Base-by-base conservation (phyloP, 805 yeast genomes). In the Starmerella lactis-condensi region DNA sequence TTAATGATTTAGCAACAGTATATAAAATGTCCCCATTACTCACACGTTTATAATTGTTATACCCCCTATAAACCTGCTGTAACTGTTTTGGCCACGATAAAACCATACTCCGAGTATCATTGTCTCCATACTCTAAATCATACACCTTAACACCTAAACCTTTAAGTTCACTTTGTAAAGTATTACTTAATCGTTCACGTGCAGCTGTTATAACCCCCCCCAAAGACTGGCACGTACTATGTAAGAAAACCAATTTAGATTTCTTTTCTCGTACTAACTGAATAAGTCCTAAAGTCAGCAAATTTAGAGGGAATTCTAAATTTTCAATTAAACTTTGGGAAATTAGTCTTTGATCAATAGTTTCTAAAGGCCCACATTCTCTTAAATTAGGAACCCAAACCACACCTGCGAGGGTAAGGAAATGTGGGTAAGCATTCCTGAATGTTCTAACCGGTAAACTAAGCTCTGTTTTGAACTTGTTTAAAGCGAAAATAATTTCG, bases 281-380 rank as follows among this genome's bases (percentile, higher is more conserved):
- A 14, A 75, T 45, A 29, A 74, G 56, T 0, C 78, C 78, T 24
- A 61, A 61, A 3, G 66, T 56, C 21, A 74, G 52, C 17, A 75
- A 48, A 28, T 61, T 62, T 28, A 69, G 44, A 20, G 73, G 69
- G 6, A 65, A 51, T 19, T 62, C 43, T 2, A 68, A 40, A 31
- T 69, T 58, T 11, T 64, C 59, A 37, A 58, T 54, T 17, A 72
- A 37, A 15, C 58, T 53, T 3, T 56, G 57, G 12, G 48, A 46
- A 78, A 78, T 69, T n/a, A 65, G 58, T 9, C 56, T 52, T 10
- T 60, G 47, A 8, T 64, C 44, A n/a, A 69, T 52, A 28, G 65
- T 58, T 41, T 74, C 79, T 14, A 72, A 56, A 1, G 79, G 78
- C 0, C 81, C 82, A 3, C 78, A 76, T 51, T 67, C 72, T 43